A percentile compares a stretch with the other conserved stretches of the same genome.
Conservation (phyloP, 2,329 filamentous ascomycete species). For the Catunica adiposa region DNA sequence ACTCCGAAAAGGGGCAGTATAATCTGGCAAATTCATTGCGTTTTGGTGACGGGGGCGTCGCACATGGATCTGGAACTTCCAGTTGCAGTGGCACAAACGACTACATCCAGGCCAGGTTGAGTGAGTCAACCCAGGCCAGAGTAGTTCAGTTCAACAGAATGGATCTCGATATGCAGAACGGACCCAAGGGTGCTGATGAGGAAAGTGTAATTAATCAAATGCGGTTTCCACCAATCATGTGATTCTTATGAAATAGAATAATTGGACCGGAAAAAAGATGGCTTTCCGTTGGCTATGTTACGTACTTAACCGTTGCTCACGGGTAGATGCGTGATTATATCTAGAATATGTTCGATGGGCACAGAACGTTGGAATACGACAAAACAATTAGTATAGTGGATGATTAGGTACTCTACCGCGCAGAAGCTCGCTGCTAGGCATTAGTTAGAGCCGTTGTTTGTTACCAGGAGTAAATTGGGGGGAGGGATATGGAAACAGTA, state of each 20-base stretch:
- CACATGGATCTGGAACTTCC: no score
- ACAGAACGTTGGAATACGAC: neutral
- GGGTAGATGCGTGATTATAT: neutral
- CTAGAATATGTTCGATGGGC: neutral
- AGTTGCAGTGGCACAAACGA: no score
- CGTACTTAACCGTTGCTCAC: neutral
- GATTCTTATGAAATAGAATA: no score
- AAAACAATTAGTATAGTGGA: neutral
- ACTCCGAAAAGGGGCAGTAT: neutral
- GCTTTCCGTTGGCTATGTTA: neutral
- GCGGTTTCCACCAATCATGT: no score
- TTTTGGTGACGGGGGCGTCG: neutral
- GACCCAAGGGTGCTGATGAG: no score
- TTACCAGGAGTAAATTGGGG: neutral
- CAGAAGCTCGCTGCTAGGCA: neutral
- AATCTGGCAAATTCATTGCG: neutral
- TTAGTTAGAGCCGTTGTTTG: neutral
- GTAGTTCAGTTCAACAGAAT: no score
- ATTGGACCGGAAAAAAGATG: no score
- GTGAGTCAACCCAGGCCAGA: no score
- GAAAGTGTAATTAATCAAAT: no score
- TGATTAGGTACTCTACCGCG: neutral
- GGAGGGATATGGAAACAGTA: no score
- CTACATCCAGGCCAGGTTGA: no score
- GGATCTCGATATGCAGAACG: no score